Evolutionary conservation across 345 rosid genomes (phyloP).

Genomic region (Eucalyptus polybractea): DNA sequence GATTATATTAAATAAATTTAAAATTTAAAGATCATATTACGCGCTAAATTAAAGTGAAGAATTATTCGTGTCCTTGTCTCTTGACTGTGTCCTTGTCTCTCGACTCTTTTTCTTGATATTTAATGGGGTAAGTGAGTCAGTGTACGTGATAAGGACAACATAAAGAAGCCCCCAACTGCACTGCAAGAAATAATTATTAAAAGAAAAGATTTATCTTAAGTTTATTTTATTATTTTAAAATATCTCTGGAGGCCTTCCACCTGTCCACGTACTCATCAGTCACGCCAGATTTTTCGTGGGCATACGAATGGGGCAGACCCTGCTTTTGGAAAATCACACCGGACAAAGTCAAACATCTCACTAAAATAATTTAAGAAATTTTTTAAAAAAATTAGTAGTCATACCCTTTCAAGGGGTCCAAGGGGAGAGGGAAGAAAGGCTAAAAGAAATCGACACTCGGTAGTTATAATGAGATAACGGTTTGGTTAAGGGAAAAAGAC

Average conservation of each 20-base stretch:
- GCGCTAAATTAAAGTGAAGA: too few relatives aligned
- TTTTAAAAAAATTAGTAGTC: not conserved
- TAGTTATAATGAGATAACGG: not conserved
- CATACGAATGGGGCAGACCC: accelerated
- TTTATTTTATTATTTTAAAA: too few relatives aligned
- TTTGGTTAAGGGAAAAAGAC: not conserved
- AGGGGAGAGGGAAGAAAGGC: not conserved
- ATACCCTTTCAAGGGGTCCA: not conserved
- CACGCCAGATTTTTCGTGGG: too few relatives aligned
- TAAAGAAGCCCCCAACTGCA: not conserved
- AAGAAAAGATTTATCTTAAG: too few relatives aligned
- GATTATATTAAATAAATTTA: accelerated
- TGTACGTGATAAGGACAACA: not conserved
- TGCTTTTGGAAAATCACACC: not conserved
- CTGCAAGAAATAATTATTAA: not conserved
- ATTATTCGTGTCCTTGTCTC: too few relatives aligned
- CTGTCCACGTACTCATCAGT: too few relatives aligned
- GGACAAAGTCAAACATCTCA: not conserved
- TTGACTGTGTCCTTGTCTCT: too few relatives aligned
- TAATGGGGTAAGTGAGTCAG: not conserved
- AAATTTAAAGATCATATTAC: not conserved
- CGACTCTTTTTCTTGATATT: too few relatives aligned
- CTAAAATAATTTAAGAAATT: not conserved
- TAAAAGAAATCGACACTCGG: not conserved
- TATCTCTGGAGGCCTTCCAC: too few relatives aligned